Evolutionary conservation across 306 rosid genomes (phyloP).

Genomic region (Gleditsia sinensis): DNA sequence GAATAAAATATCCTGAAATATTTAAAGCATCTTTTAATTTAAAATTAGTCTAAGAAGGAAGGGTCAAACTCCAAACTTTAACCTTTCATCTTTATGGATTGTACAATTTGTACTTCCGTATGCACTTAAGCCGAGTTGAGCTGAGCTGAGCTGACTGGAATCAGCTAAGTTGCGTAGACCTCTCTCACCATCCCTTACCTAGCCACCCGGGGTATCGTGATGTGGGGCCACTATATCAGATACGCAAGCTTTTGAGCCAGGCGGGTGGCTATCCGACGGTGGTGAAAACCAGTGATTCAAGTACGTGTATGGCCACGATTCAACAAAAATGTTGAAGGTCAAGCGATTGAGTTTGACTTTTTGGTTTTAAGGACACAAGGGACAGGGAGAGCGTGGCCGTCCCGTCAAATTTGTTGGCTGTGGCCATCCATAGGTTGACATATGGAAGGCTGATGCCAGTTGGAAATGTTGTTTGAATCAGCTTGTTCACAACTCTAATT

Average conservation of each 20-base stretch:
- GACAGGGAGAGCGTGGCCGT: constrained; percentile 14
- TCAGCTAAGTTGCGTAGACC: background rate
- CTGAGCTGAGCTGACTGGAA: background rate
- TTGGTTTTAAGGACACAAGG: background rate
- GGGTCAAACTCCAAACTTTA: background rate
- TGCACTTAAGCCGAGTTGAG: background rate
- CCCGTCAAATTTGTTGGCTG: background rate
- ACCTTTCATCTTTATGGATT: too few relatives aligned
- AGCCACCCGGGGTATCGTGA: background rate
- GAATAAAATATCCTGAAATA: background rate
- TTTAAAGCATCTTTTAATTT: background rate
- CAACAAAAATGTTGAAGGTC: background rate
- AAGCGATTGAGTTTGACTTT: constrained; percentile 21
- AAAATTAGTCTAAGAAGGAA: too few relatives aligned
- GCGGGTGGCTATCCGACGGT: background rate
- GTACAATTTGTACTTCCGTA: too few relatives aligned
- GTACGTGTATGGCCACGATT: constrained; percentile 28
- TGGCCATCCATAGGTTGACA: background rate
- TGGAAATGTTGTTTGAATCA: too few relatives aligned
- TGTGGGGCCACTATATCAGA: constrained; percentile 34
- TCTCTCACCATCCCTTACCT: background rate
- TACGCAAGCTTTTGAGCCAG: background rate
- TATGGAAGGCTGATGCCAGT: background rate
- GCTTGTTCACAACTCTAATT: background rate
- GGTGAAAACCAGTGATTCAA: background rate